phyloP scores from a whole-genome alignment of 192 early-diverging fungal genomes.

The Oehlia diaphana region DNA sequence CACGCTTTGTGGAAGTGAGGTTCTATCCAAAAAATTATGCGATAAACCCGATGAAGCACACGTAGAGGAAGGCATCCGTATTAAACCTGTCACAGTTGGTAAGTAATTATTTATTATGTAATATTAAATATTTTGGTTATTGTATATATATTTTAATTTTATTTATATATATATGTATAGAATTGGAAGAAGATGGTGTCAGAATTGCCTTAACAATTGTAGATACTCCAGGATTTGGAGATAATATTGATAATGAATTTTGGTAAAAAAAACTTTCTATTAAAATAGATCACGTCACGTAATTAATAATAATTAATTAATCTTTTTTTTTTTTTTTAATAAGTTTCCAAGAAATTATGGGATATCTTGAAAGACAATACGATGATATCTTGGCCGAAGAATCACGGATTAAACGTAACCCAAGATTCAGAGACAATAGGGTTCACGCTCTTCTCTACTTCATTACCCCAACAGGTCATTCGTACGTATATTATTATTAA shows the following conservation, averaged over 20 bases:
- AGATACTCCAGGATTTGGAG: conserved; percentile 98
- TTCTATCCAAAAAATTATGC: conserved; percentile 65
- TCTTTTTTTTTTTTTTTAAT: background rate
- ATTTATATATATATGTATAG: conserved; percentile 30
- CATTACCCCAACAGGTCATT: conserved; percentile 95
- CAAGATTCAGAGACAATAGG: conserved; percentile 90
- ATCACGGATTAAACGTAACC: conserved; percentile 79
- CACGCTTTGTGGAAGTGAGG: conserved; percentile 87
- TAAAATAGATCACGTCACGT: background rate
- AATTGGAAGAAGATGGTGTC: conserved; percentile 98
- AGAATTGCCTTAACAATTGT: conserved; percentile 96
- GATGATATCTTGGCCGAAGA: conserved; percentile 93
- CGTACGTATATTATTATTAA: conserved; percentile 43
- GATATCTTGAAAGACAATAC: conserved; percentile 92
- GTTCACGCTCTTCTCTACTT: conserved; percentile 98
- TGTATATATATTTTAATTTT: background rate
- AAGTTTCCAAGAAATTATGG: conserved; percentile 90
- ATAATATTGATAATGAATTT: conserved; percentile 92
- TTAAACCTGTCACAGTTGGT: conserved; percentile 87
- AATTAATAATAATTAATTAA: background rate
- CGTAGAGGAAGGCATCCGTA: conserved; percentile 80
- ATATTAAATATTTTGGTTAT: background rate
- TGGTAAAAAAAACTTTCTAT: conserved; percentile 55
- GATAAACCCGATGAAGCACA: conserved; percentile 75
- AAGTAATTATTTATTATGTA: conserved; percentile 15